Evolutionary conservation across 2,329 filamentous ascomycete species (phyloP).

Genomic region (Diplodia corticola): DNA sequence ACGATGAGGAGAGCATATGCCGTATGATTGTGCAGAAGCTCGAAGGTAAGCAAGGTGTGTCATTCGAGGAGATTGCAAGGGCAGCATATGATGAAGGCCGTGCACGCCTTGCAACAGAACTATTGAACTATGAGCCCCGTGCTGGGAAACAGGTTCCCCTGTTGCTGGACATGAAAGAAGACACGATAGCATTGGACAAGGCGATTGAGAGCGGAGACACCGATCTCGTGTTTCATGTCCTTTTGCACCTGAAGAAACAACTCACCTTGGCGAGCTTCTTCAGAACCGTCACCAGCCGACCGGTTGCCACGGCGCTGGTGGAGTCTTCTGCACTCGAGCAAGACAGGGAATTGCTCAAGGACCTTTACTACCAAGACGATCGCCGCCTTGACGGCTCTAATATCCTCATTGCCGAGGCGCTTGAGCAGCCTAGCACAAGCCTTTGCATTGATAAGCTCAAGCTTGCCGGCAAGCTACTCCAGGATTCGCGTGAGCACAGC

Average conservation of each 20-base stretch:
- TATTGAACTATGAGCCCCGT: conserved; percentile 90
- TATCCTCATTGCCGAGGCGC: conserved; percentile 80
- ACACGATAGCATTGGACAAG: conserved; percentile 92
- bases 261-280: conserved; percentile 90
- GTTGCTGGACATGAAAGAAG: conserved; percentile 91
- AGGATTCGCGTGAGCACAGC: conserved; percentile 76
- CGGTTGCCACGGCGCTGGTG: conserved; percentile 83
- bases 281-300: conserved; percentile 80
- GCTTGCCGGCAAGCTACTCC: conserved; percentile 78
- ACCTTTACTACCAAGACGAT: conserved; percentile 97
- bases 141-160: conserved; percentile 96
- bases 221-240: conserved; percentile 85
- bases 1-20: conserved; percentile 87
- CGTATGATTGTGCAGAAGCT: conserved; percentile 82
- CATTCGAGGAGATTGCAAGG: conserved; percentile 89
- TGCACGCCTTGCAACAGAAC: conserved; percentile 80
- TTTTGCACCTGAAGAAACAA: conserved; percentile 86
- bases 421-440: conserved; percentile 68
- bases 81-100: conserved; percentile 94
- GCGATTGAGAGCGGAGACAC: conserved; percentile 94
- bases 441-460: conserved; percentile 82
- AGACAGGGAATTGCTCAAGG: conserved; percentile 81
- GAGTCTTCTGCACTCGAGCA: conserved; percentile 80
- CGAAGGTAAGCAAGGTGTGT: conserved; percentile 85
- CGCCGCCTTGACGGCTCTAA: conserved; percentile 83